These are phyloP conservation scores for Diaporthe helianthi DNA, from an alignment of 2,329 filamentous ascomycete species.

Conservation along the genomic window DNA sequence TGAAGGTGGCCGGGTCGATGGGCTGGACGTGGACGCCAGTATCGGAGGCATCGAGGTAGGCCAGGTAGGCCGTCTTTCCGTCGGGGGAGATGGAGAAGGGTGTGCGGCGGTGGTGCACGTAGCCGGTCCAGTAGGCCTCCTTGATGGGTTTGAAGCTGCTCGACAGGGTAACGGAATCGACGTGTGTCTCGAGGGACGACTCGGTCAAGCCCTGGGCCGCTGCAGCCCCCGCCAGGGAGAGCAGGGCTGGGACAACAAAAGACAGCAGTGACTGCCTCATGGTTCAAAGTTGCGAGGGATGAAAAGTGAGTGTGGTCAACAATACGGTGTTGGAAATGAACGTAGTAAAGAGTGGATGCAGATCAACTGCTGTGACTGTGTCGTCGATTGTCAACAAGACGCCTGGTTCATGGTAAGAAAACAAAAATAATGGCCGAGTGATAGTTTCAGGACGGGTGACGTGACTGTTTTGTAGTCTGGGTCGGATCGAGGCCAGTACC, in stretches of 20 bases:
- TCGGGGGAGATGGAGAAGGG: slow-evolving; percentile 69
- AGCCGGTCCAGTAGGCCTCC: slow-evolving; percentile 66
- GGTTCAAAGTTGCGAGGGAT: neutral
- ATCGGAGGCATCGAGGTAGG: slow-evolving; percentile 64
- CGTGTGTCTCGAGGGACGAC: slow-evolving; percentile 42
- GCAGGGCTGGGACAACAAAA: slow-evolving; percentile 22
- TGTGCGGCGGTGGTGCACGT: slow-evolving; percentile 67
- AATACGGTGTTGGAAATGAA: slow-evolving; percentile 25
- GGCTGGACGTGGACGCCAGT: slow-evolving; percentile 64
- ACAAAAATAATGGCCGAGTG: no score
- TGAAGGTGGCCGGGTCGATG: slow-evolving; percentile 61
- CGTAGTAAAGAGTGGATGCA: slow-evolving; percentile 32
- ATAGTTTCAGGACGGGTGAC: neutral
- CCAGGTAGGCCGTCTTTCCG: slow-evolving; percentile 64
- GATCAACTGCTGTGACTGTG: slow-evolving; percentile 32
- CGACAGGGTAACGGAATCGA: slow-evolving; percentile 55
- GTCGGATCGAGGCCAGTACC: neutral
- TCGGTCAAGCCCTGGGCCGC: slow-evolving; percentile 34
- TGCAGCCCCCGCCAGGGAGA: slow-evolving; percentile 28
- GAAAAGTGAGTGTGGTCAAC: slow-evolving; percentile 31
- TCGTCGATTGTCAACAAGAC: slow-evolving; percentile 18
- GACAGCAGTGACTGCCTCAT: slow-evolving; percentile 28
- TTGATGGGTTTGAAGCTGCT: slow-evolving; percentile 63
- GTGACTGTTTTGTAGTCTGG: neutral
- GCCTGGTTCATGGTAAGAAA: neutral